phyloP scores from a whole-genome alignment of 148 eudicot genomes.

The Arctostaphylos glauca region DNA sequence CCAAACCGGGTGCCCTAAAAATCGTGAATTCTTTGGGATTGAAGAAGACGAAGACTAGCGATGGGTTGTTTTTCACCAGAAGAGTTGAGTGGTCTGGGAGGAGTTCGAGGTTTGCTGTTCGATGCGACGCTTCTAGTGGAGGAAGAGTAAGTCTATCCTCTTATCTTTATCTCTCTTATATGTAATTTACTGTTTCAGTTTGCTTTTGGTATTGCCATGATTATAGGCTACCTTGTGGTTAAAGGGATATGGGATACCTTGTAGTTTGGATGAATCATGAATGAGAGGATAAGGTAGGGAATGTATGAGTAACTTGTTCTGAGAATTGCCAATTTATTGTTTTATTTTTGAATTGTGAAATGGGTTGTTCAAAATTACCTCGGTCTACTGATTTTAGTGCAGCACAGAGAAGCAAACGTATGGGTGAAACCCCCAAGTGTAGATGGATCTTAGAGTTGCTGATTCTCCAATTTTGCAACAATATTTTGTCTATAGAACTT shows the following conservation, averaged over 20 bases:
- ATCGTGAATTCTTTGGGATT: slow-evolving; percentile 24
- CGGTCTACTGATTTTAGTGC: neutral
- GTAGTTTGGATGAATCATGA: neutral
- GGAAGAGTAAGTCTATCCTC: slow-evolving; percentile 49
- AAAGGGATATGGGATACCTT: neutral
- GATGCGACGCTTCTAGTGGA: slow-evolving; percentile 51
- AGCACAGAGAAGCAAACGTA: neutral
- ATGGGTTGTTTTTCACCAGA: slow-evolving; percentile 21
- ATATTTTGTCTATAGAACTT: too few species aligned
- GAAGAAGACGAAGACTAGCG: slow-evolving; percentile 24
- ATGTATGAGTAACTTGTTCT: neutral
- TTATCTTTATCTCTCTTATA: neutral
- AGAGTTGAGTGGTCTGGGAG: slow-evolving; percentile 18
- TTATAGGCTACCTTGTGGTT: neutral
- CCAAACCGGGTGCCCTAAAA: neutral
- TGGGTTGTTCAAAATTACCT: neutral
- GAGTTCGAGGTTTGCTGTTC: slow-evolving; percentile 40
- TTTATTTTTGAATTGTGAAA: neutral
- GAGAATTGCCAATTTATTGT: neutral
- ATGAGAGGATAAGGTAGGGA: neutral
- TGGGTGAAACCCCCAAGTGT: neutral
- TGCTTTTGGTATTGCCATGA: neutral
- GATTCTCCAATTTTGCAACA: neutral
- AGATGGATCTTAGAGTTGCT: neutral
- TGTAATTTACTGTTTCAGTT: neutral